Evolutionary conservation across 306 rosid genomes (phyloP).

Genomic region (Morella rubra): DNA sequence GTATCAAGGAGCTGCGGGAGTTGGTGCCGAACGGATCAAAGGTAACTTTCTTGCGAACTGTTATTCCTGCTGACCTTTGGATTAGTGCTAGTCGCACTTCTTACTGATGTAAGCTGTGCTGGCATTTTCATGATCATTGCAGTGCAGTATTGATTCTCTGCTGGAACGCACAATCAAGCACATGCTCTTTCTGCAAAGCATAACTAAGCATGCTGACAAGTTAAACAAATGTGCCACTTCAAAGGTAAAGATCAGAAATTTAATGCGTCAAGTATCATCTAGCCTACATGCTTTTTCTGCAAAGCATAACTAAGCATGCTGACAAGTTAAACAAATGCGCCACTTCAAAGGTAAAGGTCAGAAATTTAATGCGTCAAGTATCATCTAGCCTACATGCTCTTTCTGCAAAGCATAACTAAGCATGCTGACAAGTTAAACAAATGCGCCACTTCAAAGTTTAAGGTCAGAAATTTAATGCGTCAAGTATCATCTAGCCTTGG

Average conservation of each 20-base stretch:
- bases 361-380: constrained; percentile 11
- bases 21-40: constrained; percentile 91
- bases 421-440: constrained; percentile 84
- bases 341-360: constrained; percentile 59
- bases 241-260: constrained; percentile 51
- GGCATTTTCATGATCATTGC: constrained; percentile 37
- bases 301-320: constrained; percentile 78
- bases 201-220: constrained; percentile 86
- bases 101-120: constrained; percentile 27
- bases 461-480: constrained; percentile 21
- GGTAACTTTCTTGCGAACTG: constrained; percentile 40
- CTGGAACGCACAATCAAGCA: constrained; percentile 90
- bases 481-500: constrained; percentile 3
- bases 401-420: constrained; percentile 81
- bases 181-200: constrained; percentile 85
- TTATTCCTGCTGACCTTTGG: constrained; percentile 15
- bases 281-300: constrained; percentile 89
- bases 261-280: constrained; percentile 4
- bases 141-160: constrained; percentile 94
- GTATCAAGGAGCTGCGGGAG: constrained; percentile 92
- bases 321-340: constrained; percentile 73
- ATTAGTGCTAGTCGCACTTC: constrained; percentile 23
- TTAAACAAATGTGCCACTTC: constrained; percentile 58
- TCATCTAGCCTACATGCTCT: constrained; percentile 59
- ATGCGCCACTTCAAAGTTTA: constrained; percentile 61